These are phyloP conservation scores for Backusella westeae DNA, from an alignment of 192 early-diverging fungal genomes.

Conservation along the genomic window DNA sequence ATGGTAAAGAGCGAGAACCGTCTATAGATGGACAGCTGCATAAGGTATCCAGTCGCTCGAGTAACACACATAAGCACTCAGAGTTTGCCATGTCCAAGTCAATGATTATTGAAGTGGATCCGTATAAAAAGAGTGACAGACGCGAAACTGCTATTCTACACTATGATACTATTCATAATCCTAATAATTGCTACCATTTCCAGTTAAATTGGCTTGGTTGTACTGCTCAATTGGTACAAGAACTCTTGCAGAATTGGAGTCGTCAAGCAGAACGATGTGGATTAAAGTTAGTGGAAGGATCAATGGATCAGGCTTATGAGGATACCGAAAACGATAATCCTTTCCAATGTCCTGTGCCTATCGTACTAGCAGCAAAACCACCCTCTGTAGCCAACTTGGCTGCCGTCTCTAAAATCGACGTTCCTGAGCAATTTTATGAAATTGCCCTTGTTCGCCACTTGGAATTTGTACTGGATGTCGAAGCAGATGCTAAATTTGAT, in stretches of 20 bases:
- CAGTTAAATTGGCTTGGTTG: slow-evolving; percentile 96
- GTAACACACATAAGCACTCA: neutral
- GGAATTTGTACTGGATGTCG: slow-evolving; percentile 92
- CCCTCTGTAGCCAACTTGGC: slow-evolving; percentile 51
- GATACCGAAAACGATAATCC: slow-evolving; percentile 80
- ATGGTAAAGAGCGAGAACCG: neutral
- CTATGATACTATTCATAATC: slow-evolving; percentile 87
- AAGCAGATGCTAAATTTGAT: slow-evolving; percentile 78
- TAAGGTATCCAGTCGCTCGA: neutral
- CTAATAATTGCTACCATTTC: slow-evolving; percentile 87
- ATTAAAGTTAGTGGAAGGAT: slow-evolving; percentile 86
- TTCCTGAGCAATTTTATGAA: slow-evolving; percentile 66
- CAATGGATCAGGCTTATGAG: slow-evolving; percentile 66
- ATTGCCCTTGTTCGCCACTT: slow-evolving; percentile 76
- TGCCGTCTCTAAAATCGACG: slow-evolving; percentile 36
- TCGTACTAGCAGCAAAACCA: slow-evolving; percentile 58
- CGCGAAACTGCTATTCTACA: slow-evolving; percentile 85
- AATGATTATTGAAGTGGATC: slow-evolving; percentile 83
- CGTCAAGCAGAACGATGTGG: slow-evolving; percentile 83
- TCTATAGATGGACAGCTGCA: neutral
- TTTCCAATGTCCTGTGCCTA: slow-evolving; percentile 77
- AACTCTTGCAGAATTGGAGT: slow-evolving; percentile 78
- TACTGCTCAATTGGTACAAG: slow-evolving; percentile 85
- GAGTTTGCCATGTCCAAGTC: slow-evolving; percentile 60
- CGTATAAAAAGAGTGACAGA: slow-evolving; percentile 69